Evolutionary conservation across 2,329 filamentous ascomycete species (phyloP).

Genomic region (Claviceps maximensis): DNA sequence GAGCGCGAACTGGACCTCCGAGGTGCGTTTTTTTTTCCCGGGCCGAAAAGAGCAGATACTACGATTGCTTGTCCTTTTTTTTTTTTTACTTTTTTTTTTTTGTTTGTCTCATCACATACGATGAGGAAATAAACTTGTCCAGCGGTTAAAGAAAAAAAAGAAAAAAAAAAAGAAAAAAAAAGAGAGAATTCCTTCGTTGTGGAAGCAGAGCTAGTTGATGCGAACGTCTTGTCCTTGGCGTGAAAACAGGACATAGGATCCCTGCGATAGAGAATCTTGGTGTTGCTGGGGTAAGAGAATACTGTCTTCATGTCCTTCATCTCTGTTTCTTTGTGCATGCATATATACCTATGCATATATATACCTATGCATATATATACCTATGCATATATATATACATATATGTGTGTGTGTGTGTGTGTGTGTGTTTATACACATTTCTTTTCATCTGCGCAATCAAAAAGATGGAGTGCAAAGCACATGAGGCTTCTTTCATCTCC

Average conservation of each 20-base stretch:
- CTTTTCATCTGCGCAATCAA: no score
- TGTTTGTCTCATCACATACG: no score
- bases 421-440: no score
- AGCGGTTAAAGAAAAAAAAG: conserved; percentile 45
- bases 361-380: background rate
- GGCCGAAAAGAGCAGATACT: no score
- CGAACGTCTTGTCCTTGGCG: conserved; percentile 35
- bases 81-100: conserved; percentile 21
- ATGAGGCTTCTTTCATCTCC: background rate
- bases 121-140: no score
- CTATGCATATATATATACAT: background rate
- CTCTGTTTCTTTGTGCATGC: no score
- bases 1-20: conserved; percentile 97
- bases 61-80: no score
- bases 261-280: conserved; percentile 95
- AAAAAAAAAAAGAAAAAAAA: conserved; percentile 6
- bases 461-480: no score
- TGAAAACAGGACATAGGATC: conserved; percentile 83
- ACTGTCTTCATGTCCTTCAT: background rate
- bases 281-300: conserved; percentile 65
- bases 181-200: conserved; percentile 31
- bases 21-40: conserved; percentile 57
- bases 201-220: conserved; percentile 63
- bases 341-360: no score
- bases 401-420: background rate